Conservation (phyloP, 352 stramenopile species). For the Phytophthora tentaculata region DNA sequence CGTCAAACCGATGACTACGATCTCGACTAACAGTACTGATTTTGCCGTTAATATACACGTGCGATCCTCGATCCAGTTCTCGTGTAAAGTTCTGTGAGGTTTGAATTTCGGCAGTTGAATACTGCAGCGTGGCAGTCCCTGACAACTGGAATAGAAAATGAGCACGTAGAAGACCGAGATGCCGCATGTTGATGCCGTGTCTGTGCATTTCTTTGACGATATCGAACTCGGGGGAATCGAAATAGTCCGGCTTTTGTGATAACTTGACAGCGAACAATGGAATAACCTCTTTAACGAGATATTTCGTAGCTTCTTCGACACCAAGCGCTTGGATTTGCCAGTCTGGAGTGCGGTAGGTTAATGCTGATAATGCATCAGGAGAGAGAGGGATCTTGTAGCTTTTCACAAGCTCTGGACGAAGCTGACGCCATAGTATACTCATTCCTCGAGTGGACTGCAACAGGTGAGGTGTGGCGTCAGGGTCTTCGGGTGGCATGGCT, state of each 20-base stretch:
- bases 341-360: slow-evolving; percentile 89
- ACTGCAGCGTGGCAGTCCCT: slow-evolving; percentile 82
- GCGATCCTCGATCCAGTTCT: slow-evolving; percentile 77
- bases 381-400: slow-evolving; percentile 63
- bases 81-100: slow-evolving; percentile 85
- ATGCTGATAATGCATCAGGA: slow-evolving; percentile 81
- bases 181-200: slow-evolving; percentile 90
- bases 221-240: slow-evolving; percentile 51
- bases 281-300: slow-evolving; percentile 80
- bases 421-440: slow-evolving; percentile 92
- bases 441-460: slow-evolving; percentile 78
- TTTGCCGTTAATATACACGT: slow-evolving; percentile 64
- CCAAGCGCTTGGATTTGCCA: slow-evolving; percentile 77
- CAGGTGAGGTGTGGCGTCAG: slow-evolving; percentile 78
- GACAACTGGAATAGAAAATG: slow-evolving; percentile 82
- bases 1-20: slow-evolving; percentile 54
- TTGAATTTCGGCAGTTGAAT: slow-evolving; percentile 77
- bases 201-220: slow-evolving; percentile 87
- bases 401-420: slow-evolving; percentile 88
- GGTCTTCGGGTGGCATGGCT: slow-evolving; percentile 90
- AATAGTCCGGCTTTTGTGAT: slow-evolving; percentile 64
- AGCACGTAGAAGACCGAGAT: slow-evolving; percentile 83
- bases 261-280: slow-evolving; percentile 84
- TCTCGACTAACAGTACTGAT: slow-evolving; percentile 61
- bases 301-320: slow-evolving; percentile 74